Evolutionary conservation across 225 moss, liverwort and hornwort species (phyloP).

Genomic region (Pseudisothecium myosuroides): DNA sequence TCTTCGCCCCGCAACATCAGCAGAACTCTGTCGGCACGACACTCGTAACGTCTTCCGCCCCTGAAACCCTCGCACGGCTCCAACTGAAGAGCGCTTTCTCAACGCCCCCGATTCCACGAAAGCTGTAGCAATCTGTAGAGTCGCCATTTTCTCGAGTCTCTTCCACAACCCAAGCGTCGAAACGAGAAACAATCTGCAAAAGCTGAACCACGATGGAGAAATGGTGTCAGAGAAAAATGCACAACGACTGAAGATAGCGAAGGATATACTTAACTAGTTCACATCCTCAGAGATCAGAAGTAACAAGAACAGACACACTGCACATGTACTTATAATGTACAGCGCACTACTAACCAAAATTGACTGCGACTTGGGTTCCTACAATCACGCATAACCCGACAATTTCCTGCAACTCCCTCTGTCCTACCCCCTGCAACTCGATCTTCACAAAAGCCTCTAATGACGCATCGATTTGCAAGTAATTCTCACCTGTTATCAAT

Average conservation of each 20-base stretch:
- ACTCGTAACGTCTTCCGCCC: constrained; percentile 14
- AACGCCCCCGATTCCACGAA: not conserved
- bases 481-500: not conserved
- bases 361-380: not conserved
- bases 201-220: not conserved
- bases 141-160: constrained; percentile 9
- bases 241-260: not conserved
- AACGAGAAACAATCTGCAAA: not conserved
- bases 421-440: not conserved
- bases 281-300: not conserved
- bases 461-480: not conserved
- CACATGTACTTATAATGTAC: not conserved
- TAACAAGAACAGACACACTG: not conserved
- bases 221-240: not conserved
- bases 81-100: not conserved
- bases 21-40: not conserved
- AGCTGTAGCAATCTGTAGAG: not conserved
- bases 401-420: not conserved
- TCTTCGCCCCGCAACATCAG: not conserved
- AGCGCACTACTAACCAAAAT: not conserved
- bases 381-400: not conserved
- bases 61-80: not conserved
- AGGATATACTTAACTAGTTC: not conserved
- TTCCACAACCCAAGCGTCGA: not conserved
- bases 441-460: not conserved